Evolutionary conservation across 2,329 filamentous ascomycete genomes (phyloP), one percentile per base, ranked within the genome.

Genomic region (Phialocephala sp.): DNA sequence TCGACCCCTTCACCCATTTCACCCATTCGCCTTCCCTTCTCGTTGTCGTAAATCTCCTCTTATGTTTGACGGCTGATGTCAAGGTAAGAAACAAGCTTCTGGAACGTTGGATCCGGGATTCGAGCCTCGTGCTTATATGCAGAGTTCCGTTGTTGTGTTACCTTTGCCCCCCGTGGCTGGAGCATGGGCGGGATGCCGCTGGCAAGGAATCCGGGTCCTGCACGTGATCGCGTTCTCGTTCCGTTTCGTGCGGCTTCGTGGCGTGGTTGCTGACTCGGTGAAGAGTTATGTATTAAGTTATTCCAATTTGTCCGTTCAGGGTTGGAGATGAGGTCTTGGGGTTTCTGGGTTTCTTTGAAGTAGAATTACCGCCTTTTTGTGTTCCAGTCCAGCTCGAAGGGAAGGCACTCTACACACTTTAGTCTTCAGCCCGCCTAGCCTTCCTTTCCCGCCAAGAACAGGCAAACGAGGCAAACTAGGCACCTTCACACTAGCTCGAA

Each of bases 41-140:
- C 15, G 12, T 14, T 18, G 11, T 24, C 45, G n/a, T 50, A n/a
- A 14, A 22, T 6, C 22, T 20, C 45, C n/a, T 20, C n/a, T 45
- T n/a, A 9, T 18, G 43, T 14, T n/a, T 14, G 9, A 43, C 15
- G 41, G 12, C 41, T 43, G 41, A 43, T 43, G 15, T 43, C 41
- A 50, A 24, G 45, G 5, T 9, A 24, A 50, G 20, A 50, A 50
- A 50, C 45, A 50, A 24, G 45, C 50, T 32, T 32, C 50, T 54
- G 14, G 50, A 54, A 55, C 58, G 56, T 58, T 35, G 47, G 47
- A n/a, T 6, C n/a, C 32, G 9, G 35, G 47, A 32, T 55, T 59
- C 41, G 54, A 24, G 60, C n/a, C 37, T 61, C 57, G 66, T 66
- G 63, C 66, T 59, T 64, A 55, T 24, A 68, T 63, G 66, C 63